phyloP scores from a whole-genome alignment of 2,329 filamentous ascomycete species.

The Sarocladiaceae sp. region DNA sequence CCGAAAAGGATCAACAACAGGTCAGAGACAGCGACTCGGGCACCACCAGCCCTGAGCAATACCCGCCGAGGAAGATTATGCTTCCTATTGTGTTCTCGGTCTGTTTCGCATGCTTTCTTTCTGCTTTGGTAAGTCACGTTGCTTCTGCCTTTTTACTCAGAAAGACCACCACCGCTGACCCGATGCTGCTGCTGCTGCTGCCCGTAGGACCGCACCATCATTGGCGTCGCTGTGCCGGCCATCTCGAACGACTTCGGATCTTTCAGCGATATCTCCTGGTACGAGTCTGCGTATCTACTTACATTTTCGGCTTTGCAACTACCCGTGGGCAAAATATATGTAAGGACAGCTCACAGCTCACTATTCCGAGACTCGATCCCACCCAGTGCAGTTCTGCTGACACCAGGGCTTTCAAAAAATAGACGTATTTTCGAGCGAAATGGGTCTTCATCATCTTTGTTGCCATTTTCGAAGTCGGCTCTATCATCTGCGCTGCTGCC shows the following conservation, averaged over 20 bases:
- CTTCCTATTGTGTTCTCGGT: neutral
- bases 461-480: constrained; percentile 13
- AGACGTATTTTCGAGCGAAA: constrained; percentile 11
- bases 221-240: constrained; percentile 21
- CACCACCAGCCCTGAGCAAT: neutral
- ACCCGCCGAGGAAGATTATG: neutral
- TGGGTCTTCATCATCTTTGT: constrained; percentile 15
- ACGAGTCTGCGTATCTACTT: neutral
- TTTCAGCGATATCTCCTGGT: constrained; percentile 11
- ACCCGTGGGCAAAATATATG: neutral
- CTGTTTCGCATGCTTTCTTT: neutral
- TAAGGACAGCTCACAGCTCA: neutral
- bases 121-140: neutral
- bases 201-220: constrained; percentile 10
- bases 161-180: no score
- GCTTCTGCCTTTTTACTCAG: no score
- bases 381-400: neutral
- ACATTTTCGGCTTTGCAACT: neutral
- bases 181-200: no score
- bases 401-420: neutral
- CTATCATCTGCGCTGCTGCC: constrained; percentile 11
- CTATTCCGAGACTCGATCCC: neutral
- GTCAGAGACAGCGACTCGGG: neutral
- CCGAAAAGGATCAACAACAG: neutral
- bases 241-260: constrained; percentile 10